These are phyloP conservation scores for Globisporangium heterothallicum DNA, from an alignment of 352 stramenopile species.

Conservation along the genomic window DNA sequence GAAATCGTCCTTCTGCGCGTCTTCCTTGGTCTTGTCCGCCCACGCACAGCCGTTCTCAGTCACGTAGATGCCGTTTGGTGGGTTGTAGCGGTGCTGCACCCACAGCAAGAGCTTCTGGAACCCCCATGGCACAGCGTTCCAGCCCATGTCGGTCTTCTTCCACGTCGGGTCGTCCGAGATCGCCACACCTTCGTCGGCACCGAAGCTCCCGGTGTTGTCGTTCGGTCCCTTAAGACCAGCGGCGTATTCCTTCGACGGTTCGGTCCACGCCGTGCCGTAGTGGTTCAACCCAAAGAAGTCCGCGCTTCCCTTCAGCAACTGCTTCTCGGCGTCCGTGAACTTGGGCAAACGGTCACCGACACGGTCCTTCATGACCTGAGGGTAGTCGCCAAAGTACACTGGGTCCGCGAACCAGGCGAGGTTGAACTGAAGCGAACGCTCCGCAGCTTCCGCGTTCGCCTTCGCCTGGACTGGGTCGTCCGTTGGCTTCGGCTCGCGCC, in stretches of 20 bases:
- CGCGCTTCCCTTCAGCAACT: slow-evolving; percentile 67
- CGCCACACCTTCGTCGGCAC: slow-evolving; percentile 38
- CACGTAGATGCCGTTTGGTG: slow-evolving; percentile 72
- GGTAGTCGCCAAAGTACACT: slow-evolving; percentile 91
- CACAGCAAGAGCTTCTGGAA: slow-evolving; percentile 87
- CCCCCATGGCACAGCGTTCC: slow-evolving; percentile 73
- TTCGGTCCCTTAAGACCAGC: slow-evolving; percentile 12
- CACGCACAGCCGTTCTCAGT: slow-evolving; percentile 91
- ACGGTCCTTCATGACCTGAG: slow-evolving; percentile 83
- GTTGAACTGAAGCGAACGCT: slow-evolving; percentile 83
- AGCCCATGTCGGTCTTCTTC: slow-evolving; percentile 79
- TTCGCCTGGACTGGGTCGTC: slow-evolving; percentile 44
- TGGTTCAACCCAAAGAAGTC: slow-evolving; percentile 96
- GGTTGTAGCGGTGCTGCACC: slow-evolving; percentile 84
- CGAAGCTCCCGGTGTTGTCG: slow-evolving; percentile 20
- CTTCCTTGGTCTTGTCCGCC: slow-evolving; percentile 56
- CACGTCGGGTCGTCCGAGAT: slow-evolving; percentile 46
- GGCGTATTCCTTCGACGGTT: slow-evolving; percentile 33
- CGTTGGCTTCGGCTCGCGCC: slow-evolving; percentile 65
- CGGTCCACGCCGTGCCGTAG: slow-evolving; percentile 71
- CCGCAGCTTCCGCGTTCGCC: slow-evolving; percentile 53
- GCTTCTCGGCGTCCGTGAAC: slow-evolving; percentile 85
- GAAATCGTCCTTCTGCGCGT: slow-evolving; percentile 69
- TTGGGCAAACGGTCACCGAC: slow-evolving; percentile 74
- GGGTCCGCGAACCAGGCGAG: slow-evolving; percentile 91